Conservation (phyloP, 768 basidiomycete genomes). For the Amanita thiersii region DNA sequence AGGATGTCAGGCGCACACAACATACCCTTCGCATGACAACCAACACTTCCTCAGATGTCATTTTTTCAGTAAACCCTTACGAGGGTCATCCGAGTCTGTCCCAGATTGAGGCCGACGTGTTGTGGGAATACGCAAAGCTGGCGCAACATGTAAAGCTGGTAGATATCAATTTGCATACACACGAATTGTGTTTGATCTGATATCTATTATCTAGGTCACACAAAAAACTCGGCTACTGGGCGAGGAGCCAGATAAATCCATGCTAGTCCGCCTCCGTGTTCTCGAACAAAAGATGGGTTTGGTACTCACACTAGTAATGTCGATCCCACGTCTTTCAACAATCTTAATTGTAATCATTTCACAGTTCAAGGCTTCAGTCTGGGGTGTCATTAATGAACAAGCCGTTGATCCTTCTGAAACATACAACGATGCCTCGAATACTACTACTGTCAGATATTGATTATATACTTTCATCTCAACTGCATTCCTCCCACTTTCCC, state of each 20-base stretch:
- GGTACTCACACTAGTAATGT: slow-evolving; percentile 75
- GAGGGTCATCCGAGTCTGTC: slow-evolving; percentile 61
- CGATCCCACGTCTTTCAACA: slow-evolving; percentile 14
- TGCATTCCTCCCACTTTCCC: slow-evolving; percentile 43
- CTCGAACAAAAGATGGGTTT: slow-evolving; percentile 94
- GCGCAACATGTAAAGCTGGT: slow-evolving; percentile 76
- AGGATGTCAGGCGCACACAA: background rate
- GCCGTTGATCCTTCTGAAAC: slow-evolving; percentile 24
- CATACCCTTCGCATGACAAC: slow-evolving; percentile 8
- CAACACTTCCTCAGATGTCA: slow-evolving; percentile 20
- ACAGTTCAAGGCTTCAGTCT: slow-evolving; percentile 94
- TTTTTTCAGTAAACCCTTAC: slow-evolving; percentile 64
- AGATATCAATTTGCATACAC: slow-evolving; percentile 15
- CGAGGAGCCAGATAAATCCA: slow-evolving; percentile 67
- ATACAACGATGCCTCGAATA: slow-evolving; percentile 17
- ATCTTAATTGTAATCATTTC: slow-evolving; percentile 1
- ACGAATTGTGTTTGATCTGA: background rate
- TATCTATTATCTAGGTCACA: slow-evolving; percentile 38
- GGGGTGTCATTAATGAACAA: slow-evolving; percentile 87
- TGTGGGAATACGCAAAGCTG: slow-evolving; percentile 92
- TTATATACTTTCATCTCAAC: slow-evolving; percentile 21
- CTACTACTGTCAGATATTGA: slow-evolving; percentile 21
- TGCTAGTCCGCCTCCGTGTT: slow-evolving; percentile 68
- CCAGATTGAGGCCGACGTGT: slow-evolving; percentile 63
- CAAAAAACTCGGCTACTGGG: slow-evolving; percentile 61